Evolutionary conservation across 1,284 basidiomycete species (phyloP).

Genomic region (Vanrija pseudolonga): DNA sequence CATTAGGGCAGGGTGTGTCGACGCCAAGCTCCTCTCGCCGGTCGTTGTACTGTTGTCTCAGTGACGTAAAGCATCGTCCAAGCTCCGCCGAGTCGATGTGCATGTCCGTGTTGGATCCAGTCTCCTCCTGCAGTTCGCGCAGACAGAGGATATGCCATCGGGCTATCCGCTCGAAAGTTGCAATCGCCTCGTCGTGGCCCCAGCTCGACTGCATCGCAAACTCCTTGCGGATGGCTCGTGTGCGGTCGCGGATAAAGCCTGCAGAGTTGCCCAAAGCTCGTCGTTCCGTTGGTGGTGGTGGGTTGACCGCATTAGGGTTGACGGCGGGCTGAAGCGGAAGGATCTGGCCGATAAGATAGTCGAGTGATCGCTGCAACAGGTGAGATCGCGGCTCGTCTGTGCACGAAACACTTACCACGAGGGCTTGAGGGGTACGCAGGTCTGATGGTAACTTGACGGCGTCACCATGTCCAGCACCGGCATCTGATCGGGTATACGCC

Average conservation of each 20-base stretch:
- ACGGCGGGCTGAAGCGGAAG: constrained; percentile 56
- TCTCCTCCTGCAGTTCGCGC: constrained; percentile 60
- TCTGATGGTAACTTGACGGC: constrained; percentile 77
- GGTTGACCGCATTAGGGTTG: constrained; percentile 20
- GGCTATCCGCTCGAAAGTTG: constrained; percentile 88
- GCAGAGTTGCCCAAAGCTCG: constrained; percentile 57
- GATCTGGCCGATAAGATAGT: constrained; percentile 86
- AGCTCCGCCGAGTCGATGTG: constrained; percentile 44
- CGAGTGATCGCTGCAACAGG: constrained; percentile 67
- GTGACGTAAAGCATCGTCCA: constrained; percentile 61
- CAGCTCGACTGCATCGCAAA: constrained; percentile 89
- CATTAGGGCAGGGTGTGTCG: constrained; percentile 62
- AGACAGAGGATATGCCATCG: constrained; percentile 88
- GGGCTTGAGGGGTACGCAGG: constrained; percentile 77
- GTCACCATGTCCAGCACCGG: constrained; percentile 56
- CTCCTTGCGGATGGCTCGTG: constrained; percentile 84
- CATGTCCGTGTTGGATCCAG: constrained; percentile 42
- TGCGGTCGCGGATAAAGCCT: constrained; percentile 84
- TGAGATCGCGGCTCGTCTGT: too few species aligned
- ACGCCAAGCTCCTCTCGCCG: constrained; percentile 58
- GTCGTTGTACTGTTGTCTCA: constrained; percentile 92
- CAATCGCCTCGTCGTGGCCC: constrained; percentile 68
- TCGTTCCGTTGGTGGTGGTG: constrained; percentile 26
- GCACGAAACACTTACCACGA: constrained; percentile 59
- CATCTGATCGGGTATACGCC: constrained; percentile 83